Percentiles rank a stretch among this genome's conserved stretches.
phyloP scores from a whole-genome alignment of 192 early-diverging fungal genomes.

The Podila minutissima region DNA sequence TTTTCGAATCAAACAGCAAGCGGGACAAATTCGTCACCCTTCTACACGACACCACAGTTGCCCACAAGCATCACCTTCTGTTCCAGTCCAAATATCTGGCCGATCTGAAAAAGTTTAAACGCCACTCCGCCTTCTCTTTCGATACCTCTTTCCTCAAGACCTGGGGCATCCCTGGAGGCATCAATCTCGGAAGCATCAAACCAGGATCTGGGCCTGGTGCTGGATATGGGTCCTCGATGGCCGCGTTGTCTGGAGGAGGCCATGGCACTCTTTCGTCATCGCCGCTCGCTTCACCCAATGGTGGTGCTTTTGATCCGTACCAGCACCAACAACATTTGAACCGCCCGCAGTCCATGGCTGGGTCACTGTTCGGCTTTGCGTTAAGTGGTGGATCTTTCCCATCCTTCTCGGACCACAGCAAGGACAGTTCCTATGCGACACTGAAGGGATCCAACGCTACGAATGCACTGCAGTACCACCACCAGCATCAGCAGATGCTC shows the following conservation, averaged over 20 bases:
- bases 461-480: conserved; percentile 35
- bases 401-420: conserved; percentile 29
- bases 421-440: conserved; percentile 41
- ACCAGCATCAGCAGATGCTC: conserved; percentile 34
- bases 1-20: conserved; percentile 14
- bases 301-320: conserved; percentile 31
- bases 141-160: conserved; percentile 51
- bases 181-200: conserved; percentile 36
- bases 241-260: not conserved
- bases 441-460: conserved; percentile 29
- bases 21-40: conserved; percentile 23
- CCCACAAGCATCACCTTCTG: conserved; percentile 45
- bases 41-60: conserved; percentile 19
- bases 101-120: conserved; percentile 48
- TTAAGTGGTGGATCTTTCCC: conserved; percentile 30
- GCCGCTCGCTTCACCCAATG: conserved; percentile 16
- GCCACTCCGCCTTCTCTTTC: conserved; percentile 46
- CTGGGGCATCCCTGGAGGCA: conserved; percentile 37
- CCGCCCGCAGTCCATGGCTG: conserved; percentile 48
- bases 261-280: conserved; percentile 10
- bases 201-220: not conserved
- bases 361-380: conserved; percentile 35
- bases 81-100: conserved; percentile 49
- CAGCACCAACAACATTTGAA: conserved; percentile 39
- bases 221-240: conserved; percentile 7